Percentiles rank a stretch among this genome's conserved stretches.
phyloP scores from a whole-genome alignment of 116 monocot genomes.

The Phalaenopsis hybrid region DNA sequence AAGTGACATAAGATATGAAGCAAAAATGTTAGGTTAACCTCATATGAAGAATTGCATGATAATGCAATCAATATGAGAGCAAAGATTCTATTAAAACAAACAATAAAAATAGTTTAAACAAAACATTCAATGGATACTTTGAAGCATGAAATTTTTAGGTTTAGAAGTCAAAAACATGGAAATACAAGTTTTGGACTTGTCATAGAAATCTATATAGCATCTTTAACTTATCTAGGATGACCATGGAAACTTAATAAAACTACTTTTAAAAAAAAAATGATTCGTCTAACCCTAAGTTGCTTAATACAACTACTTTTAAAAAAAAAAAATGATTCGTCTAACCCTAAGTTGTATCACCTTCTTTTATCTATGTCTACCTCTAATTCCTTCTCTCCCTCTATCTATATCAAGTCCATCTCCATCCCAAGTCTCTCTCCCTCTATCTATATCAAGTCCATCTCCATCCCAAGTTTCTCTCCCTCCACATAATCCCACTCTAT shows the following conservation, averaged over 20 bases:
- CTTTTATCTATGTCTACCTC: no score
- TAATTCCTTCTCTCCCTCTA: neutral
- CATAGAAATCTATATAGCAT: neutral
- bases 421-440: neutral
- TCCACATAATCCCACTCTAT: neutral
- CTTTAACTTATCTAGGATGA: neutral
- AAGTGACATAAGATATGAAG: neutral
- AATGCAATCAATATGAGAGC: neutral
- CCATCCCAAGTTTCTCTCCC: neutral
- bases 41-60: neutral
- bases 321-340: no score
- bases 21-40: neutral
- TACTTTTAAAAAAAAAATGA: neutral
- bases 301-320: neutral
- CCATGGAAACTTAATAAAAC: neutral
- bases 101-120: neutral
- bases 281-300: no score
- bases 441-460: neutral
- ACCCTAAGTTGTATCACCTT: no score
- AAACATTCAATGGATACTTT: neutral
- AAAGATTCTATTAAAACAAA: neutral
- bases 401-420: neutral
- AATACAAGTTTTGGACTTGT: neutral
- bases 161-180: neutral
- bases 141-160: neutral